Evolutionary conservation across 768 basidiomycete species (phyloP).

Genomic region (Lactarius tabidus): DNA sequence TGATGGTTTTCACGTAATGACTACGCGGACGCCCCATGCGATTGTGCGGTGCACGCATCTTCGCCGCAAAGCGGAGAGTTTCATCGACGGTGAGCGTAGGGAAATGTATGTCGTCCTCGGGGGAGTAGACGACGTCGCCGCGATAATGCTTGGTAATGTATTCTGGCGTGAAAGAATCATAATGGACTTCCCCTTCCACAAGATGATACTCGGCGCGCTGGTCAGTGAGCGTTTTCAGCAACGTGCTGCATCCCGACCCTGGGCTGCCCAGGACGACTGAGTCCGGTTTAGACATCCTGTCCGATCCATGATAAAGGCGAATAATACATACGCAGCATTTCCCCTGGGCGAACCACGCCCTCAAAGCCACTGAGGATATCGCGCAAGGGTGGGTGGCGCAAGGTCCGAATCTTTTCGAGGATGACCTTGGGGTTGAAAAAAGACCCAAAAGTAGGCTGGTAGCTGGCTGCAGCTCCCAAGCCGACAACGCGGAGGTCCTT

Average conservation of each 20-base stretch:
- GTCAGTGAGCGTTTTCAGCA: conserved; percentile 80
- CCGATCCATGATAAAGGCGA: background rate
- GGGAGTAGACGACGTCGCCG: conserved; percentile 77
- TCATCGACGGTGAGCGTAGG: conserved; percentile 78
- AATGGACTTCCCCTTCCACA: conserved; percentile 67
- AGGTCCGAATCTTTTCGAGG: conserved; percentile 39
- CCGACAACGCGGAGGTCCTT: conserved; percentile 57
- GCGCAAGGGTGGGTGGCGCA: conserved; percentile 58
- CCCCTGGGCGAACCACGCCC: conserved; percentile 56
- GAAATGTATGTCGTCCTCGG: conserved; percentile 84
- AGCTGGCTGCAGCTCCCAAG: conserved; percentile 50
- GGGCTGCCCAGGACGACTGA: conserved; percentile 83
- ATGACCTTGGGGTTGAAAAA: conserved; percentile 51
- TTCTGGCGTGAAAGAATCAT: conserved; percentile 67
- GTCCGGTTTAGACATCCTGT: background rate
- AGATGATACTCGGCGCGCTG: conserved; percentile 62
- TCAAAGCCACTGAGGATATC: conserved; percentile 52
- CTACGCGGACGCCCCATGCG: conserved; percentile 46
- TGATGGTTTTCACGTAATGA: conserved; percentile 40
- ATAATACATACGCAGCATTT: conserved; percentile 59
- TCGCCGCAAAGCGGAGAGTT: conserved; percentile 67
- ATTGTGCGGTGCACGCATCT: conserved; percentile 59
- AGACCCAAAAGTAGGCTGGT: conserved; percentile 60
- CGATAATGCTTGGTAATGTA: conserved; percentile 63
- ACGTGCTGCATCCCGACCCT: conserved; percentile 78